Conservation (phyloP, 768 basidiomycete genomes). For the Pulveroboletus frians region DNA sequence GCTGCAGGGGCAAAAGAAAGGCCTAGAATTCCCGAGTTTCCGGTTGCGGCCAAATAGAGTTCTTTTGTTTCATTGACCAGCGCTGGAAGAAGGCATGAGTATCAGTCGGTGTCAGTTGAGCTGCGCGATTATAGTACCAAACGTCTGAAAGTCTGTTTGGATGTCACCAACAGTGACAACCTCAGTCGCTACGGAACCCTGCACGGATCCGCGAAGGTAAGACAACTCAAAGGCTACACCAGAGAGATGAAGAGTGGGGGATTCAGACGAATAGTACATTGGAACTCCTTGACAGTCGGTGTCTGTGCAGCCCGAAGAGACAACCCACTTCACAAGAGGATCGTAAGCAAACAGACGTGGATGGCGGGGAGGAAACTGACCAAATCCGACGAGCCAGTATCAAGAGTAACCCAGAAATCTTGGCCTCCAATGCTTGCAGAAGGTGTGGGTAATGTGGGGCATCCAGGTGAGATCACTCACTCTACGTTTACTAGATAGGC, state of each 20-base stretch:
- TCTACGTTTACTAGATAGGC: slow-evolving; percentile 38
- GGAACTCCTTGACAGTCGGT: slow-evolving; percentile 43
- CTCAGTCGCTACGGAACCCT: slow-evolving; percentile 49
- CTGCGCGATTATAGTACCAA: slow-evolving; percentile 33
- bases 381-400: slow-evolving; percentile 57
- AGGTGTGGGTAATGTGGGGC: slow-evolving; percentile 1
- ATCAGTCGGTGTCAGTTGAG: background rate
- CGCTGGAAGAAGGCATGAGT: slow-evolving; percentile 29
- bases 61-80: slow-evolving; percentile 40
- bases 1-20: slow-evolving; percentile 47
- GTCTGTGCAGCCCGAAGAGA: slow-evolving; percentile 40
- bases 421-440: slow-evolving; percentile 38
- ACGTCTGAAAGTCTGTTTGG: slow-evolving; percentile 42
- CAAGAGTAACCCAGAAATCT: slow-evolving; percentile 42
- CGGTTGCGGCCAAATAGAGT: slow-evolving; percentile 41
- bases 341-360: slow-evolving; percentile 1
- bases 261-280: slow-evolving; percentile 35
- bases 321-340: slow-evolving; percentile 42
- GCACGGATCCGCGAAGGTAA: slow-evolving; percentile 51
- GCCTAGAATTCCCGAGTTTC: slow-evolving; percentile 53
- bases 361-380: slow-evolving; percentile 25
- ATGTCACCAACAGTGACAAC: slow-evolving; percentile 42
- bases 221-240: slow-evolving; percentile 37
- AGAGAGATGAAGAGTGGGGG: slow-evolving; percentile 28
- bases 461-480: slow-evolving; percentile 19